Conservation (phyloP, 768 basidiomycete genomes). For the Termitomyces titanicus region DNA sequence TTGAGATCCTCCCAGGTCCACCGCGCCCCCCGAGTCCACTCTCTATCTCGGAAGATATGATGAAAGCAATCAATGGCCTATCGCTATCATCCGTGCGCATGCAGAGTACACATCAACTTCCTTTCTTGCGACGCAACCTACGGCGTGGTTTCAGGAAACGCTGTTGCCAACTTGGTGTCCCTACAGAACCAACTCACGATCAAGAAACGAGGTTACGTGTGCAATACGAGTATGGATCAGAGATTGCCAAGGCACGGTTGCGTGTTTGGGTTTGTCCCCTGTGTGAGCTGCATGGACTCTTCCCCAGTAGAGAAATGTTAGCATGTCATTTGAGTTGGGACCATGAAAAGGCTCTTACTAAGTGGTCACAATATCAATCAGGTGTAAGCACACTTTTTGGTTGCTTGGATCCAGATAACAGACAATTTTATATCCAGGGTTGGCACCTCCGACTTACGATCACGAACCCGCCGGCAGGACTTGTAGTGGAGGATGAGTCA, state of each 20-base stretch:
- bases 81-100: constrained; percentile 30
- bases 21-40: constrained; percentile 6
- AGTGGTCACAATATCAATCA: constrained; percentile 30
- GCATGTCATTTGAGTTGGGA: constrained; percentile 46
- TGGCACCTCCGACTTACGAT: constrained; percentile 9
- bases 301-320: constrained; percentile 41
- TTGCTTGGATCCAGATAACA: not conserved
- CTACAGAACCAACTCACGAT: constrained; percentile 18
- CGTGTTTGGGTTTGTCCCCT: constrained; percentile 47
- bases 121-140: constrained; percentile 55
- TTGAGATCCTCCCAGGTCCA: constrained; percentile 16
- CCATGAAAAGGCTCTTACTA: constrained; percentile 36
- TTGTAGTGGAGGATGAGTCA: not conserved
- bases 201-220: constrained; percentile 9
- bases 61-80: constrained; percentile 31
- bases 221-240: constrained; percentile 18
- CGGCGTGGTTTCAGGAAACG: constrained; percentile 41
- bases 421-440: constrained; percentile 1
- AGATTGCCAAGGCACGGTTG: constrained; percentile 25
- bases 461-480: not conserved
- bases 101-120: constrained; percentile 38
- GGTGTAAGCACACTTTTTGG: constrained; percentile 11
- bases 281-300: constrained; percentile 43
- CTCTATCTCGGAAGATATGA: constrained; percentile 17
- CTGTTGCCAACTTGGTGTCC: constrained; percentile 36